These are phyloP conservation scores for Cystobasidiaceae sp. DNA, from an alignment of 1,284 basidiomycete species.

Conservation along the genomic window DNA sequence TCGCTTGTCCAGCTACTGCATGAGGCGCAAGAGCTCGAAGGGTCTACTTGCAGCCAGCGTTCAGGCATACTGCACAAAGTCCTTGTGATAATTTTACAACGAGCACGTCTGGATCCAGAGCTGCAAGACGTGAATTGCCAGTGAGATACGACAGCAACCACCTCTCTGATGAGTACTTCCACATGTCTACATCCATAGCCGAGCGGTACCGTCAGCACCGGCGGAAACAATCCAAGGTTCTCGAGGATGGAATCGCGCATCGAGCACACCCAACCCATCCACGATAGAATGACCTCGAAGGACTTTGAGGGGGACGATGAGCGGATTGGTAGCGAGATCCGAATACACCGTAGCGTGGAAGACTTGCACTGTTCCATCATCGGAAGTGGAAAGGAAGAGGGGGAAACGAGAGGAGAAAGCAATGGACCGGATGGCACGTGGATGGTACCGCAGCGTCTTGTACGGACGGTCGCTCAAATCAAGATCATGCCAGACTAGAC, in stretches of 20 bases:
- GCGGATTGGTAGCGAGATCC: slow-evolving; percentile 89
- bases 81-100: too few relatives aligned
- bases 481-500: slow-evolving; percentile 97
- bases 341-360: slow-evolving; percentile 94
- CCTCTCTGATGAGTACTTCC: too few relatives aligned
- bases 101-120: too few relatives aligned
- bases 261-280: slow-evolving; percentile 85
- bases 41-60: too few relatives aligned
- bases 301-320: slow-evolving; percentile 96
- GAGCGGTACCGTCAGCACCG: slow-evolving; percentile 84
- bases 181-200: slow-evolving; percentile 69
- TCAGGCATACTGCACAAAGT: too few relatives aligned
- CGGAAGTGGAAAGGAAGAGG: slow-evolving; percentile 89
- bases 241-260: slow-evolving; percentile 79
- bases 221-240: slow-evolving; percentile 91
- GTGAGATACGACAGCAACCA: too few relatives aligned
- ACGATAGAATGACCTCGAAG: slow-evolving; percentile 78
- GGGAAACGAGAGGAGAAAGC: slow-evolving; percentile 92
- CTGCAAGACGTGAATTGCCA: too few relatives aligned
- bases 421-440: slow-evolving; percentile 82
- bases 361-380: slow-evolving; percentile 93
- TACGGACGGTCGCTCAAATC: slow-evolving; percentile 93
- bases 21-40: too few relatives aligned
- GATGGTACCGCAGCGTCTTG: slow-evolving; percentile 93
- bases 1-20: too few relatives aligned